These are phyloP conservation scores for Halophytophthora polymorphica DNA, from an alignment of 352 stramenopile species.

Conservation along the genomic window DNA sequence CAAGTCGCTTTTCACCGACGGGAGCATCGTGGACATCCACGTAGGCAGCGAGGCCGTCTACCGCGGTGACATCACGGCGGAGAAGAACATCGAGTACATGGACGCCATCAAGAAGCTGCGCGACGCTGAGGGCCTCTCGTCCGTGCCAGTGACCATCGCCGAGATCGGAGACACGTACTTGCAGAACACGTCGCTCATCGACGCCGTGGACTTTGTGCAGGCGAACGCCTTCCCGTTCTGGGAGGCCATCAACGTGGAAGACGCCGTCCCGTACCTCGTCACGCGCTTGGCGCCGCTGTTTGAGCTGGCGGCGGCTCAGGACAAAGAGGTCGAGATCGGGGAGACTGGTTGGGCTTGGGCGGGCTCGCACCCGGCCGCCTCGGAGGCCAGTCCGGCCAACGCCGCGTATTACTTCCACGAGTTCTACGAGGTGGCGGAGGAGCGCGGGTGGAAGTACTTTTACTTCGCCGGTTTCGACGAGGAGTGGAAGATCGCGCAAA, in stretches of 20 bases:
- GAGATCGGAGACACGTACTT: slow-evolving; percentile 72
- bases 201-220: slow-evolving; percentile 53
- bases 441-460: slow-evolving; percentile 52
- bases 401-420: slow-evolving; percentile 56
- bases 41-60: slow-evolving; percentile 73
- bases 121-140: slow-evolving; percentile 9
- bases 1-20: slow-evolving; percentile 15
- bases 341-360: slow-evolving; percentile 66
- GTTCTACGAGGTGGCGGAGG: slow-evolving; percentile 42
- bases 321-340: slow-evolving; percentile 57
- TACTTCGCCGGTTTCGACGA: slow-evolving; percentile 74
- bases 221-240: slow-evolving; percentile 73
- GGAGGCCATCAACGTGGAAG: slow-evolving; percentile 39
- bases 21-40: slow-evolving; percentile 48
- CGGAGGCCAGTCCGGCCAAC: slow-evolving; percentile 34
- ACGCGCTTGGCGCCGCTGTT: slow-evolving; percentile 39
- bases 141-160: slow-evolving; percentile 54
- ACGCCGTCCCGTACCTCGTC: slow-evolving; percentile 38
- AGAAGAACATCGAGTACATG: slow-evolving; percentile 38
- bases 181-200: slow-evolving; percentile 35
- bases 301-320: slow-evolving; percentile 14
- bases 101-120: slow-evolving; percentile 38
- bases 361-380: slow-evolving; percentile 35
- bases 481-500: slow-evolving; percentile 40
- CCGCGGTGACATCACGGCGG: slow-evolving; percentile 48